phyloP scores from a whole-genome alignment of 805 yeast species.

The Monosporozyma servazzii region DNA sequence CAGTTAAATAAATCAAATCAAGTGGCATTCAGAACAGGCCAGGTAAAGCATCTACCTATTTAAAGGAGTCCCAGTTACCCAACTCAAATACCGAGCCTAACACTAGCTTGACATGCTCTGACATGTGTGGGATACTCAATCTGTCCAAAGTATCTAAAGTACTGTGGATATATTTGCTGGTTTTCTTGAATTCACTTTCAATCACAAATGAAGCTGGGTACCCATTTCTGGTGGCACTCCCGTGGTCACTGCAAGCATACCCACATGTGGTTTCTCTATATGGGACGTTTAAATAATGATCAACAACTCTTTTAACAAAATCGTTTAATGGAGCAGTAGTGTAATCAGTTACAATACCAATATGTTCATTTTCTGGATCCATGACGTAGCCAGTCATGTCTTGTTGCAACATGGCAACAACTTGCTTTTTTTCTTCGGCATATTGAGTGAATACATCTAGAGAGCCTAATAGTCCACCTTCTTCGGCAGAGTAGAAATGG shows the following conservation, averaged over 20 bases:
- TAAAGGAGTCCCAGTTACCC: conserved; percentile 25
- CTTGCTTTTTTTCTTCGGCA: conserved; percentile 41
- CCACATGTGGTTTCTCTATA: conserved; percentile 75
- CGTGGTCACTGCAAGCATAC: conserved; percentile 90
- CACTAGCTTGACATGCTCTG: conserved; percentile 70
- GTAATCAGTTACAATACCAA: conserved; percentile 76
- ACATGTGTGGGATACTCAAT: conserved; percentile 68
- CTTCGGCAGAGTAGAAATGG: conserved; percentile 94
- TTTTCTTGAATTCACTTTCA: conserved; percentile 59
- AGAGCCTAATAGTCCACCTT: conserved; percentile 84
- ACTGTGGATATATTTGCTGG: conserved; percentile 67
- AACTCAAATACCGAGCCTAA: conserved; percentile 69
- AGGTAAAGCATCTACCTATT: too few species aligned
- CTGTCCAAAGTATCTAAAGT: conserved; percentile 73
- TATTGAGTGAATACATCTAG: conserved; percentile 54
- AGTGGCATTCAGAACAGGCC: not conserved
- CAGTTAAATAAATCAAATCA: not conserved
- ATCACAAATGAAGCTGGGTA: conserved; percentile 77
- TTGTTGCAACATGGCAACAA: conserved; percentile 82
- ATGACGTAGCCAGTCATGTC: conserved; percentile 85
- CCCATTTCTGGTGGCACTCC: conserved; percentile 74
- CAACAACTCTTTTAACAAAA: conserved; percentile 54
- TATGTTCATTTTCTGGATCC: conserved; percentile 45
- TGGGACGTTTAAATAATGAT: conserved; percentile 55
- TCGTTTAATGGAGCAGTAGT: conserved; percentile 46